phyloP scores from a whole-genome alignment of 306 rosid species.

The Vigna mungo region DNA sequence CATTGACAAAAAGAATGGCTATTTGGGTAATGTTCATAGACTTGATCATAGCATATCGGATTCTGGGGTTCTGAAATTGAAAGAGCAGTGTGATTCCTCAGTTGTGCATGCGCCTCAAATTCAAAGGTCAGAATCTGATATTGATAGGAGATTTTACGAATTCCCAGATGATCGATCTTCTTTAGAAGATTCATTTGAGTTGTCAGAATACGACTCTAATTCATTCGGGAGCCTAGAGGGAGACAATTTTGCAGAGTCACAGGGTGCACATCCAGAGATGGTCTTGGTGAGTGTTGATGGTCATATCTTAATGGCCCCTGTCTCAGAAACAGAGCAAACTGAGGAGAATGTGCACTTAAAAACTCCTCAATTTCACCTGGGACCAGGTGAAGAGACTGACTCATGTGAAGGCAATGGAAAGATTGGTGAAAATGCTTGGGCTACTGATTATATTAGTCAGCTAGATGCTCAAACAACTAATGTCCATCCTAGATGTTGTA shows the following conservation, averaged over 20 bases:
- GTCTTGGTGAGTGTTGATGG: conserved; percentile 97
- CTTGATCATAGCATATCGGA: conserved; percentile 76
- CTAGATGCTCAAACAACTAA: conserved; percentile 54
- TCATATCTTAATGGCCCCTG: conserved; percentile 84
- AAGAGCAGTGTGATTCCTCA: conserved; percentile 47
- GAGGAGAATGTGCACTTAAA: conserved; percentile 71
- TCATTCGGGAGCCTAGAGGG: conserved; percentile 63
- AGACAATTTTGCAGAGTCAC: conserved; percentile 66
- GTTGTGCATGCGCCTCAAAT: conserved; percentile 29
- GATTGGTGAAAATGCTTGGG: conserved; percentile 72
- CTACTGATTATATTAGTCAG: conserved; percentile 68
- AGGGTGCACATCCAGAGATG: conserved; percentile 72
- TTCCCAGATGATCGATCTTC: conserved; percentile 73
- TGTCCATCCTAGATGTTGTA: conserved; percentile 30
- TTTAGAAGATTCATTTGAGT: conserved; percentile 67
- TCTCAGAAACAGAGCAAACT: conserved; percentile 73
- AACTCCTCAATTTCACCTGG: conserved; percentile 90
- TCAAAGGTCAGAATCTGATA: conserved; percentile 67
- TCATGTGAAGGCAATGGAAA: conserved; percentile 72
- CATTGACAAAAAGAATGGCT: conserved; percentile 34
- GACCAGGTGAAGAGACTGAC: conserved; percentile 82
- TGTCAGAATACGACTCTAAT: conserved; percentile 67
- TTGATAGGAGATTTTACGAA: conserved; percentile 70
- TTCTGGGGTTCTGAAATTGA: conserved; percentile 57
- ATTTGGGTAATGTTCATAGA: conserved; percentile 49